These are phyloP conservation scores for Henckelia pumila DNA, from an alignment of 257 asterid genomes.

Conservation along the genomic window DNA sequence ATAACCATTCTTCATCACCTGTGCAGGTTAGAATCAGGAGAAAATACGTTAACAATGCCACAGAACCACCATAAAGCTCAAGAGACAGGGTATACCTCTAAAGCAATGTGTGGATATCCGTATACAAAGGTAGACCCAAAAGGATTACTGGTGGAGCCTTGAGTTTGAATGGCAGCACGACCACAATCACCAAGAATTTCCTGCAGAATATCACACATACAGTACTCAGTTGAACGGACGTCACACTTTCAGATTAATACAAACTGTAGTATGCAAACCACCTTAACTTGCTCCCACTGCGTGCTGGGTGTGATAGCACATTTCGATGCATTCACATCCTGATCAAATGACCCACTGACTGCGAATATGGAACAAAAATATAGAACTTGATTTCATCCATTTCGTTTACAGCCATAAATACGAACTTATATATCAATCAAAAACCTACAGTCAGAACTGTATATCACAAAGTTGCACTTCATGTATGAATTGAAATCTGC, in stretches of 20 bases:
- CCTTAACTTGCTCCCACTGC: constrained; percentile 88
- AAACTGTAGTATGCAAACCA: constrained; percentile 27
- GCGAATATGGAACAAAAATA: constrained; percentile 21
- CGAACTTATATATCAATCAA: not conserved
- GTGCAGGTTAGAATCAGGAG: constrained; percentile 21
- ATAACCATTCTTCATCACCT: constrained; percentile 87
- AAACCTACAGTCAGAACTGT: constrained; percentile 49
- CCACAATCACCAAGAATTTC: constrained; percentile 81
- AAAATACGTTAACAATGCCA: not conserved
- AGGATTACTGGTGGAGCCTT: constrained; percentile 75
- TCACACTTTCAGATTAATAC: not conserved
- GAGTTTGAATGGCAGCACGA: constrained; percentile 79
- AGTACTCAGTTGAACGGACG: not conserved
- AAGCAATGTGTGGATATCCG: constrained; percentile 76
- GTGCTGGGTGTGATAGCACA: constrained; percentile 59
- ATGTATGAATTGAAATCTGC: constrained; percentile 83
- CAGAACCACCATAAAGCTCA: not conserved
- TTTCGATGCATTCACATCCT: constrained; percentile 40
- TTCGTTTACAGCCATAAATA: constrained; percentile 9
- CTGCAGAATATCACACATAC: constrained; percentile 34
- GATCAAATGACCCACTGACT: constrained; percentile 49
- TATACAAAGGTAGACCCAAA: constrained; percentile 83
- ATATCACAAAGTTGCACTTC: constrained; percentile 75
- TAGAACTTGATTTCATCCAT: not conserved
- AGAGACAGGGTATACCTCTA: constrained; percentile 51